Percentiles rank a stretch among this genome's conserved stretches.
phyloP scores from a whole-genome alignment of 108 stramenopile genomes.

The Mayamaea pseudoterrestris region DNA sequence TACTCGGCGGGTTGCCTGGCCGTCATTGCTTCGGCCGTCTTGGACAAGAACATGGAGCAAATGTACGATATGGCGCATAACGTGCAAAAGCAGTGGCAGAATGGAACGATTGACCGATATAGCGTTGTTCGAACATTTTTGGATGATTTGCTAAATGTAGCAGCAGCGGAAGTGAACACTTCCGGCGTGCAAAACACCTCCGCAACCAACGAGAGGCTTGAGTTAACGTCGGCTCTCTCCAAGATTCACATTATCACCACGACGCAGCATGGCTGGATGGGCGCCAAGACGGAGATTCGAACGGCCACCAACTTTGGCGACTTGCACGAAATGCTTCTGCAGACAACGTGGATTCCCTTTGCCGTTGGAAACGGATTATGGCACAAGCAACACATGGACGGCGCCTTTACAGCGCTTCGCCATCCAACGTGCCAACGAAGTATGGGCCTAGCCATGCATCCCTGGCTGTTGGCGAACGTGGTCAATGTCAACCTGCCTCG shows the following conservation, averaged over 20 bases:
- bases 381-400: slow-evolving; percentile 9
- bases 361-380: slow-evolving; percentile 2
- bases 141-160: slow-evolving; percentile 22
- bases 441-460: background rate
- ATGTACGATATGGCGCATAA: slow-evolving; percentile 23
- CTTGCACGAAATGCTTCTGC: slow-evolving; percentile 15
- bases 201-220: background rate
- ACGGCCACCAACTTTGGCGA: background rate
- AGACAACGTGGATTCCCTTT: slow-evolving; percentile 30
- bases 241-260: background rate
- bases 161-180: slow-evolving; percentile 5
- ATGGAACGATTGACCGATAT: slow-evolving; percentile 35
- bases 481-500: background rate
- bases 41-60: slow-evolving; percentile 14
- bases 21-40: slow-evolving; percentile 24
- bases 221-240: background rate
- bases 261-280: background rate
- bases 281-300: background rate
- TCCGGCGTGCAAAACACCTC: background rate
- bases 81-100: slow-evolving; percentile 31
- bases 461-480: background rate
- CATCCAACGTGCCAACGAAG: background rate
- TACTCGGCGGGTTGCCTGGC: slow-evolving; percentile 65
- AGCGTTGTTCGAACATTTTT: slow-evolving; percentile 44
- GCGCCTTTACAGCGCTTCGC: background rate